Conservation (phyloP, 78 protist species). For the Emiliania huxleyi region DNA sequence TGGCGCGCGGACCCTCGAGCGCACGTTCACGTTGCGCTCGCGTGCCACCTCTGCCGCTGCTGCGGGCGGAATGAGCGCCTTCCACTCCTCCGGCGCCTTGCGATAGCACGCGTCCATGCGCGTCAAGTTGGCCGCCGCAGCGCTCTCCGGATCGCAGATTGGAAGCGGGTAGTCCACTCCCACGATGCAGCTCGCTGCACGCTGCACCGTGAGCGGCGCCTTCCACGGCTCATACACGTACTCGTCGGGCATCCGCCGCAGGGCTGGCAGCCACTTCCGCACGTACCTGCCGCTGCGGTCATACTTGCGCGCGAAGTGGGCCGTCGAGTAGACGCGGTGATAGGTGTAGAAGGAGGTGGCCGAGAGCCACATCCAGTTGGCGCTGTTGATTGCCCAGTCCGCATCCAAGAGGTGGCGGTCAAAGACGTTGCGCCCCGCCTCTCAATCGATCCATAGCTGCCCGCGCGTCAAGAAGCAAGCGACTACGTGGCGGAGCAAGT, state of each 20-base stretch:
- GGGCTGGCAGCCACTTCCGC: neutral
- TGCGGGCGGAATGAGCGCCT: too few relatives aligned
- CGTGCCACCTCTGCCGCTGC: too few relatives aligned
- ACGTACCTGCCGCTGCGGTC: conserved; percentile 20
- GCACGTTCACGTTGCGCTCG: too few relatives aligned
- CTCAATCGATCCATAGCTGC: conserved; percentile 42
- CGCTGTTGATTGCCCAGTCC: conserved; percentile 51
- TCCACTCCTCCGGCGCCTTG: too few relatives aligned
- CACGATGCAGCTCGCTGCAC: neutral
- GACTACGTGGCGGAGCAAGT: conserved; percentile 57
- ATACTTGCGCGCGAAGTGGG: conserved; percentile 37
- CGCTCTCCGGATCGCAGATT: neutral
- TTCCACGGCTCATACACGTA: conserved; percentile 64
- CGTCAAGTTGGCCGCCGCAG: too few relatives aligned
- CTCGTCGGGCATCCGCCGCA: neutral
- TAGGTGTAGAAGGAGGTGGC: conserved; percentile 25
- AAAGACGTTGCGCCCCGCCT: conserved; percentile 42
- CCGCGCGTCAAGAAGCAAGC: conserved; percentile 69
- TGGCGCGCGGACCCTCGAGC: too few relatives aligned
- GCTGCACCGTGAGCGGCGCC: conserved; percentile 44
- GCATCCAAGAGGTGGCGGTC: conserved; percentile 48
- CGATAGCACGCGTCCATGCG: too few relatives aligned
- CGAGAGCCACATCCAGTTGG: conserved; percentile 64
- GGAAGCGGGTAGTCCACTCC: conserved; percentile 24
- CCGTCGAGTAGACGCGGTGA: conserved; percentile 52